These are phyloP conservation scores for Kwoniella sp. DNA, from an alignment of 768 basidiomycete species.

Conservation along the genomic window DNA sequence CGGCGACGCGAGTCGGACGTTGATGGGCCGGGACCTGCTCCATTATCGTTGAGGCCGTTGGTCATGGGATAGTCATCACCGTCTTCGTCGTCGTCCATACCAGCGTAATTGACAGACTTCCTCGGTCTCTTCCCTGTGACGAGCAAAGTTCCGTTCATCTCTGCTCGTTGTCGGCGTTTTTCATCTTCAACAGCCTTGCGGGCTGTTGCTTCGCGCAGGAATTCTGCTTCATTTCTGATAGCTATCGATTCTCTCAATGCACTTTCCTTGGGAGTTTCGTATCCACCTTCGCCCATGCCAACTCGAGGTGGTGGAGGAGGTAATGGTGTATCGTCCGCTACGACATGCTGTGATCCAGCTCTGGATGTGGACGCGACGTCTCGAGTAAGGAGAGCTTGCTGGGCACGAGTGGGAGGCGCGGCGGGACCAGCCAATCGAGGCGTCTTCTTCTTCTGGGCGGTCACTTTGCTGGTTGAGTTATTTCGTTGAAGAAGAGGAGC, in stretches of 20 bases:
- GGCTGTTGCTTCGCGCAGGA: constrained; percentile 16
- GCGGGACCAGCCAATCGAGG: constrained; percentile 6
- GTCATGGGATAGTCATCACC: constrained; percentile 9
- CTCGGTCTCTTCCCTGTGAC: constrained; percentile 9
- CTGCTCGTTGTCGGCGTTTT: constrained; percentile 10
- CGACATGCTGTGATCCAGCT: constrained; percentile 24
- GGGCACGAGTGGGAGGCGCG: constrained; percentile 11
- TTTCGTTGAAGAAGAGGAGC: constrained; percentile 3
- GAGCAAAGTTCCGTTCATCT: constrained; percentile 4
- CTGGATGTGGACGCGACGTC: background rate
- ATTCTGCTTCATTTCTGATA: constrained; percentile 13
- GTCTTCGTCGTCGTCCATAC: constrained; percentile 10
- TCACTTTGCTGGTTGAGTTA: constrained; percentile 2
- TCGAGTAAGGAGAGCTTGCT: constrained; percentile 13
- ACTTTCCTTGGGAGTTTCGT: constrained; percentile 15
- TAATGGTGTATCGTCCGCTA: constrained; percentile 28
- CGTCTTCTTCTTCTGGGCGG: constrained; percentile 1
- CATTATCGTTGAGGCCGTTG: background rate
- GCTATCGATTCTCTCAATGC: constrained; percentile 7
- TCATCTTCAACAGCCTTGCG: background rate
- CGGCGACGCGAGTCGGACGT: background rate
- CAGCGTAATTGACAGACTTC: constrained; percentile 9
- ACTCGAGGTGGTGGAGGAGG: constrained; percentile 17
- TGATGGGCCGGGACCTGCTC: constrained; percentile 19
- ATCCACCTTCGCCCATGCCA: constrained; percentile 28